Evolutionary conservation across 2,329 filamentous ascomycete species (phyloP).

Genomic region (Teratosphaeriaceae sp.): DNA sequence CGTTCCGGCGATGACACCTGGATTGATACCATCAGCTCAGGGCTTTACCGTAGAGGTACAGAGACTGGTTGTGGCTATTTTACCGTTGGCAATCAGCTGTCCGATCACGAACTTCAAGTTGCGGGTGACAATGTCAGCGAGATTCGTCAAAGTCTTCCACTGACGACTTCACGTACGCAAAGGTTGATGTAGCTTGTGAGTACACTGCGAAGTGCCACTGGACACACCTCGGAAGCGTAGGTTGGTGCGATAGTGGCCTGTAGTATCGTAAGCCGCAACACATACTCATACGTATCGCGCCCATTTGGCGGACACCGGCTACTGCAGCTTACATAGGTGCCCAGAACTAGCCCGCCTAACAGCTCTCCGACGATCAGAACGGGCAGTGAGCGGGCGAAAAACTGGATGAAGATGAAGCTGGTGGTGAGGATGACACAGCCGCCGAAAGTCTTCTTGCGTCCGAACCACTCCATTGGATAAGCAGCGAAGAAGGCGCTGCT

Average conservation of each 20-base stretch:
- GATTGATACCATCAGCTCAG: not conserved
- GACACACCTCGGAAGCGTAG: slow-evolving; percentile 61
- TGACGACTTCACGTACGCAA: too few species aligned
- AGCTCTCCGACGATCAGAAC: slow-evolving; percentile 56
- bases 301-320: too few species aligned
- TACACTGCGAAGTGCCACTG: slow-evolving; percentile 50
- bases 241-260: slow-evolving; percentile 51
- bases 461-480: slow-evolving; percentile 29
- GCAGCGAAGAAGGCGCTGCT: slow-evolving; percentile 36
- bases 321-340: slow-evolving; percentile 51
- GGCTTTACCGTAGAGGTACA: not conserved
- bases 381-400: slow-evolving; percentile 51
- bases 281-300: too few species aligned
- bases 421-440: slow-evolving; percentile 34
- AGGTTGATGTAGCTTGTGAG: slow-evolving; percentile 56
- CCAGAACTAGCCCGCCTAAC: slow-evolving; percentile 54
- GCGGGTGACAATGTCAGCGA: too few species aligned
- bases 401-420: slow-evolving; percentile 55
- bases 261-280: too few species aligned
- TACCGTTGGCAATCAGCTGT: slow-evolving; percentile 46
- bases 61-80: slow-evolving; percentile 3
- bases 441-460: slow-evolving; percentile 26
- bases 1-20: slow-evolving; percentile 28
- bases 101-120: slow-evolving; percentile 60
- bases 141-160: too few species aligned